Percentiles rank a stretch among this genome's conserved stretches.
These are phyloP conservation scores for Starmerella gropengiesseri DNA, from an alignment of 805 yeast genomes.

Conservation along the genomic window DNA sequence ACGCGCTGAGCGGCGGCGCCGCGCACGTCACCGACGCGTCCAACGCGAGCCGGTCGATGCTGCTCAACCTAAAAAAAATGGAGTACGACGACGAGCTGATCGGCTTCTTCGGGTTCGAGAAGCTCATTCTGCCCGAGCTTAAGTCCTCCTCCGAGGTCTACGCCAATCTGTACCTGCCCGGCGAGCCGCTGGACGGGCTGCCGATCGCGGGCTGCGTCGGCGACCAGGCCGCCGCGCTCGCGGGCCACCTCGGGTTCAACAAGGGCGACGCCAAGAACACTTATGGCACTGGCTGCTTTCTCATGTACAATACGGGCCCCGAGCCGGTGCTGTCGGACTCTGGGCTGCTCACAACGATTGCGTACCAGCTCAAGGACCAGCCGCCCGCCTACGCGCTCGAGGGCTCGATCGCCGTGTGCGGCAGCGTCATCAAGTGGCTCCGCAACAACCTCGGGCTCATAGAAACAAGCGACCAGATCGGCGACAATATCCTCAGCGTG, in stretches of 20 bases:
- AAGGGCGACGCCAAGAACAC: slow-evolving; percentile 89
- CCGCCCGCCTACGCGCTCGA: slow-evolving; percentile 81
- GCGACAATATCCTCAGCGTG: slow-evolving; percentile 78
- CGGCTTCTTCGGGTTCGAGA: slow-evolving; percentile 70
- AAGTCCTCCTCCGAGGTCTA: slow-evolving; percentile 67
- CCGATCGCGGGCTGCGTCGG: slow-evolving; percentile 88
- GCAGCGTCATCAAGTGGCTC: slow-evolving; percentile 87
- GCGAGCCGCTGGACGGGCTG: slow-evolving; percentile 41
- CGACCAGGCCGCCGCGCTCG: slow-evolving; percentile 87
- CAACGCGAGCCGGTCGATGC: slow-evolving; percentile 83
- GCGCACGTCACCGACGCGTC: slow-evolving; percentile 76
- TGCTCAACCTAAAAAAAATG: slow-evolving; percentile 68
- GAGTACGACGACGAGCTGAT: slow-evolving; percentile 68
- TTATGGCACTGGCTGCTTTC: slow-evolving; percentile 91
- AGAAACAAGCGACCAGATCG: slow-evolving; percentile 73
- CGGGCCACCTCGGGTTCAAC: slow-evolving; percentile 79
- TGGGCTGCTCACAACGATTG: slow-evolving; percentile 83
- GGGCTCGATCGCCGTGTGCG: slow-evolving; percentile 95
- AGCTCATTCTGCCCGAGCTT: slow-evolving; percentile 62
- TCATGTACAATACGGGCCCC: slow-evolving; percentile 76
- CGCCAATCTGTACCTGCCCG: slow-evolving; percentile 60
- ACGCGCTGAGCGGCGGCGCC: slow-evolving; percentile 57
- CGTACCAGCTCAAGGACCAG: slow-evolving; percentile 71
- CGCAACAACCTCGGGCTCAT: slow-evolving; percentile 80
- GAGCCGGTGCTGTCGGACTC: slow-evolving; percentile 57